Conservation (phyloP, 2,329 filamentous ascomycete genomes). For the Celoporthe dispersa region DNA sequence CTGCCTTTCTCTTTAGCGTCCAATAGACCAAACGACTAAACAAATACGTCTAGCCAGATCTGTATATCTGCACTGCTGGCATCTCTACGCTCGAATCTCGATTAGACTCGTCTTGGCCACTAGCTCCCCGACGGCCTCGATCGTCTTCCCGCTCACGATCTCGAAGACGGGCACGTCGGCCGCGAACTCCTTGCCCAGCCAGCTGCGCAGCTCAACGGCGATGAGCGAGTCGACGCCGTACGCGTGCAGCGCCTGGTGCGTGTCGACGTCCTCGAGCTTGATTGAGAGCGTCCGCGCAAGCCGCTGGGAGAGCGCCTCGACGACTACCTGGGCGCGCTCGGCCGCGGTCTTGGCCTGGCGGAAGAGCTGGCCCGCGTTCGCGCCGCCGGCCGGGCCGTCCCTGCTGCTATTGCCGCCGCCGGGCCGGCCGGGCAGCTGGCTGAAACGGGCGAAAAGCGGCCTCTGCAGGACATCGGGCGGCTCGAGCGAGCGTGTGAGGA, state of each 20-base stretch:
- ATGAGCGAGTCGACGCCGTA: constrained; percentile 48
- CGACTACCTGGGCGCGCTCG: constrained; percentile 30
- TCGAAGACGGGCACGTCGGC: constrained; percentile 44
- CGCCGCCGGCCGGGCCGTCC: not conserved
- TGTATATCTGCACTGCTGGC: too few species aligned
- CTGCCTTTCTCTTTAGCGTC: too few species aligned
- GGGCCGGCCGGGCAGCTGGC: not conserved
- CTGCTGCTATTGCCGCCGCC: constrained; percentile 26
- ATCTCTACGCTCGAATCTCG: too few species aligned
- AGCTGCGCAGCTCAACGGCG: constrained; percentile 49
- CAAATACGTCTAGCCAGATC: too few species aligned
- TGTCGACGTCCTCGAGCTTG: constrained; percentile 37
- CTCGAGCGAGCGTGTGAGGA: too few species aligned
- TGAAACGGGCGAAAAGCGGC: constrained; percentile 29
- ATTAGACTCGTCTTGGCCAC: too few species aligned
- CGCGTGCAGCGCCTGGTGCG: constrained; percentile 36
- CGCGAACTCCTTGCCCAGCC: constrained; percentile 42
- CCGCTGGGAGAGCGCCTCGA: constrained; percentile 35
- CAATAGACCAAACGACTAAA: too few species aligned
- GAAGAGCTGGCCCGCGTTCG: constrained; percentile 15
- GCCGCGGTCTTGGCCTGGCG: constrained; percentile 15
- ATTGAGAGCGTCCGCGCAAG: constrained; percentile 41
- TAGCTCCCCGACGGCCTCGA: not conserved
- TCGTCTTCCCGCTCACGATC: constrained; percentile 37
- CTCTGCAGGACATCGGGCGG: constrained; percentile 12